Evolutionary conservation across 768 basidiomycete genomes (phyloP).

Genomic region (Serendipita vermifera): DNA sequence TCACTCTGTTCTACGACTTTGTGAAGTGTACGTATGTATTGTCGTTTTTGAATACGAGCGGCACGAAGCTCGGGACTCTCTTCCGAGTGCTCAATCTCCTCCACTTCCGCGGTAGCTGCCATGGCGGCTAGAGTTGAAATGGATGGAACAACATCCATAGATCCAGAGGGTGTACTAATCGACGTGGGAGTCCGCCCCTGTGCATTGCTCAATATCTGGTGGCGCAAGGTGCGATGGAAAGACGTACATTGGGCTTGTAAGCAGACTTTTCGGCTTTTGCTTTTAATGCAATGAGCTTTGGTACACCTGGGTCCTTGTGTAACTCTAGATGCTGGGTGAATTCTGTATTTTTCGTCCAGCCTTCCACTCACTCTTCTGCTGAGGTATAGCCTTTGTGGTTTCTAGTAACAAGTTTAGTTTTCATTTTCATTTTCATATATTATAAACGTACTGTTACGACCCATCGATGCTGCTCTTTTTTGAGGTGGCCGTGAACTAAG

Average conservation of each 20-base stretch:
- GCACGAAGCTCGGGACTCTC: background rate
- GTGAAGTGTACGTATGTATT: constrained; percentile 68
- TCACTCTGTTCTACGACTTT: constrained; percentile 92
- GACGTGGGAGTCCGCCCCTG: constrained; percentile 7
- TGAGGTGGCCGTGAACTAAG: background rate
- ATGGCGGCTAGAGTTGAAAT: constrained; percentile 21
- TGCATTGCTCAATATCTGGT: too few species aligned
- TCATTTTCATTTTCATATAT: background rate
- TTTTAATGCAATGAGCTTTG: constrained; percentile 66
- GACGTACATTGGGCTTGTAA: constrained; percentile 11
- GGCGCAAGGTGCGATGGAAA: too few species aligned
- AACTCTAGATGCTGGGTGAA: constrained; percentile 38
- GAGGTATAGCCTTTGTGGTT: background rate
- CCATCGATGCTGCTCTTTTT: background rate
- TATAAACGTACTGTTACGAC: background rate
- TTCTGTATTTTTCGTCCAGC: background rate
- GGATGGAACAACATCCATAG: constrained; percentile 12
- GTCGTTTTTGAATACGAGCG: constrained; percentile 29
- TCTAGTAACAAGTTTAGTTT: background rate
- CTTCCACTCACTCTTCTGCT: background rate
- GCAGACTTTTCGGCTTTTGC: constrained; percentile 28
- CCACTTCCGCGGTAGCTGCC: constrained; percentile 27
- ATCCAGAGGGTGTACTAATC: background rate
- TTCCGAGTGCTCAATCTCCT: constrained; percentile 13
- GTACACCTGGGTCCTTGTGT: constrained; percentile 83